These are phyloP conservation scores for Pseudovirgaria hyperparasitica DNA, from an alignment of 2,329 filamentous ascomycete species.

Conservation along the genomic window DNA sequence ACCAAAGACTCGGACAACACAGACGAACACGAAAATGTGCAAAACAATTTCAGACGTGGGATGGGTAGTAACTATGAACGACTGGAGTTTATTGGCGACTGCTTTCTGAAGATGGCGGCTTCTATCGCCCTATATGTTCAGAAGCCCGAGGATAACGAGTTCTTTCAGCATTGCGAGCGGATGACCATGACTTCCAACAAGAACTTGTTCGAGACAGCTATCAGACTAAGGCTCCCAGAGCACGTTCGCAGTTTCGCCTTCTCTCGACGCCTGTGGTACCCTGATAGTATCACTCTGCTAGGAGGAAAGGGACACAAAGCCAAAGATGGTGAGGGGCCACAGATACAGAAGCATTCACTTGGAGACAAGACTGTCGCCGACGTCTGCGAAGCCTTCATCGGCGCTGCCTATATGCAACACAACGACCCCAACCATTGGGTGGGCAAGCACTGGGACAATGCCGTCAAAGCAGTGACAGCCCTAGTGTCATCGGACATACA, in stretches of 20 bases:
- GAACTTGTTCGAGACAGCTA: constrained; percentile 70
- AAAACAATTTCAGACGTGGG: constrained; percentile 63
- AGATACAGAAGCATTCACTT: constrained; percentile 49
- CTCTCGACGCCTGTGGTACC: constrained; percentile 79
- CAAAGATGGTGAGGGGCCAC: constrained; percentile 29
- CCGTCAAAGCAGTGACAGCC: constrained; percentile 51
- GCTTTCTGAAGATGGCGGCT: constrained; percentile 90
- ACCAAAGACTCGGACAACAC: constrained; percentile 87
- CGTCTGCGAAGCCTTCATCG: constrained; percentile 88
- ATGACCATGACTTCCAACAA: constrained; percentile 88
- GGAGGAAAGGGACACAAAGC: constrained; percentile 54
- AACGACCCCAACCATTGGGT: constrained; percentile 30
- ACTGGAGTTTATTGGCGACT: constrained; percentile 85
- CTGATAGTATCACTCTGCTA: constrained; percentile 59
- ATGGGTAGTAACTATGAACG: constrained; percentile 95
- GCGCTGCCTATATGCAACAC: constrained; percentile 57
- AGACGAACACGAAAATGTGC: constrained; percentile 54
- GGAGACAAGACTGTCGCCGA: constrained; percentile 88
- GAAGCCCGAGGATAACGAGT: constrained; percentile 68
- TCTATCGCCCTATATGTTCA: constrained; percentile 74
- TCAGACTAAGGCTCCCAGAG: constrained; percentile 52
- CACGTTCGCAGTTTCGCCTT: constrained; percentile 78
- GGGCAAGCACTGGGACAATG: constrained; percentile 42
- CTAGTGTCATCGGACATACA: constrained; percentile 62
- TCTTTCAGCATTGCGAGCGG: constrained; percentile 74